Base-by-base conservation (phyloP, 139 green algal species). In the Closterium sp. region DNA sequence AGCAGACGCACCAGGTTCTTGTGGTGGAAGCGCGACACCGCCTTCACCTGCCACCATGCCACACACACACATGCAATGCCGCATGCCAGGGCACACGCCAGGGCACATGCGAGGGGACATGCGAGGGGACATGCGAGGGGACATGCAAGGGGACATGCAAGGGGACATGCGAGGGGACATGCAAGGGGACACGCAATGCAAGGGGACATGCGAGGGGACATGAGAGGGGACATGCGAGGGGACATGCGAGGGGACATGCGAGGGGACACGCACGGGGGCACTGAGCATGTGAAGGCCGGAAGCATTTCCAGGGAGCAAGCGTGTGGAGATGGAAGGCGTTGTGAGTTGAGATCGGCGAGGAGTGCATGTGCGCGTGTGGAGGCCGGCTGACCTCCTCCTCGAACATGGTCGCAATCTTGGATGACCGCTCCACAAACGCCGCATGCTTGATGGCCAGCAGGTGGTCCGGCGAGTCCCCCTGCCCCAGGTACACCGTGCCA, bases 1-100 rank as follows among this genome's bases (percentile, higher is more conserved):
- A 92, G 33, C 38, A 92, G 89, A 1, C 76, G 33, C n/a, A 92
- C 76, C 31, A 92, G 84, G 84, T 92, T 92, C 55, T 33, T 76
- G 89, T 92, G 89, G 32, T 90, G 33, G 25, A 92, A 43, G 32
- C 66, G 89, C 32, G 89, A 92, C 84, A 92, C 34, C 23, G 87
- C 30, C 23, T 90, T 33, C 89, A 92, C 89, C 89, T 92, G 83
- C 31, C 84, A 34, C 81, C 19, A 0, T 28, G 16, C 81, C 30
- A 1, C 83, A 32, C 55, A 76, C 0, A 19, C 55, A 76, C 55
- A 19, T 16, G 0, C 55, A 76, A n/a, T n/a, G n/a, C n/a, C n/a
- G n/a, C n/a, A n/a, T n/a, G n/a, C n/a, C n/a, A n/a, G n/a, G n/a
- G n/a, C n/a, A n/a, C n/a, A n/a, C n/a, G n/a, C n/a, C n/a, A n/a